Percentiles rank a stretch among this genome's conserved stretches.
Evolutionary conservation across 192 early-diverging fungal species (phyloP).

Genomic region (Chytriomyces sp.): DNA sequence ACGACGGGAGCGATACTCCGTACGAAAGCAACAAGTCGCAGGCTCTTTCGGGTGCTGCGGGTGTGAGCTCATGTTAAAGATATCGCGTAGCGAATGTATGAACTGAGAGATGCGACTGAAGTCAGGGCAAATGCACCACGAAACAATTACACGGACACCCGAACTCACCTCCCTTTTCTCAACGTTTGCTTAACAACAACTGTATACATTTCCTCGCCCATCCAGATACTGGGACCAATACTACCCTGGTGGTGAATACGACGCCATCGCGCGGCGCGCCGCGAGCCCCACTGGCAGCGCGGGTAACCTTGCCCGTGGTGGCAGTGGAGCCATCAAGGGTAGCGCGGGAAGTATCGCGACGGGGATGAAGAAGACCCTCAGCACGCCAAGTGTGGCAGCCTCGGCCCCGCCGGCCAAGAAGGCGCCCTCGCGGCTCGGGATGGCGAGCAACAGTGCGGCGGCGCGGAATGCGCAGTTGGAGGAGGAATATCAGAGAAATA

Average conservation of each 20-base stretch:
- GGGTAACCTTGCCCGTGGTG: not conserved
- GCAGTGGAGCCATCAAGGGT: conserved; percentile 1
- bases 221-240: conserved; percentile 85
- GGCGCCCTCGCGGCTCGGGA: too few relatives aligned
- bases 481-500: conserved; percentile 61
- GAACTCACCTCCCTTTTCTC: not conserved
- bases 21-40: too few relatives aligned
- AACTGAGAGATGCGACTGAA: too few relatives aligned
- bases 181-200: not conserved
- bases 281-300: not conserved
- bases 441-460: not conserved
- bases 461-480: conserved; percentile 5
- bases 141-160: not conserved
- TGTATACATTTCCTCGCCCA: not conserved
- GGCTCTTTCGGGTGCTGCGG: too few relatives aligned
- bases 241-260: conserved; percentile 82
- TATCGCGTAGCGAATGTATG: too few relatives aligned
- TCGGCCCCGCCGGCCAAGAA: not conserved
- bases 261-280: conserved; percentile 73
- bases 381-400: not conserved
- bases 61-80: too few relatives aligned
- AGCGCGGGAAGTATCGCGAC: conserved; percentile 18
- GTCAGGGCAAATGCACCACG: too few relatives aligned
- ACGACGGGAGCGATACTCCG: too few relatives aligned
- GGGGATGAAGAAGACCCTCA: conserved; percentile 44